phyloP scores from a whole-genome alignment of 208 protist genomes.

The Endotrypanum monterogeii region DNA sequence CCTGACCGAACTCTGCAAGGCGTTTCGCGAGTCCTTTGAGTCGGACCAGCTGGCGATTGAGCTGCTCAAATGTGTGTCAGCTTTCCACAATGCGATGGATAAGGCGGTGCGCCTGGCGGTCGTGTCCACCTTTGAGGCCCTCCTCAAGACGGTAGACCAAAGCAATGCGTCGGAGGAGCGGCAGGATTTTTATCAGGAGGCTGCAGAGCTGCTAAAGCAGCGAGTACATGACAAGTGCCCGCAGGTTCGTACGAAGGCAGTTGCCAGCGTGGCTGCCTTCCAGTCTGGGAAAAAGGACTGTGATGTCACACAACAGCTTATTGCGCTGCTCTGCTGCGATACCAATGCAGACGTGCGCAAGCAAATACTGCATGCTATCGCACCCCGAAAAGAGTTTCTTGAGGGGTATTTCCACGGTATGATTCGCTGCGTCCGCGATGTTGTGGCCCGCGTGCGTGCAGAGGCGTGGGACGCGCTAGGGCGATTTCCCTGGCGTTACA shows the following conservation, averaged over 20 bases:
- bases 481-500: slow-evolving; percentile 84
- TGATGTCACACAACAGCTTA: slow-evolving; percentile 88
- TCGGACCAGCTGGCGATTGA: slow-evolving; percentile 66
- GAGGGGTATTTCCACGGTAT: slow-evolving; percentile 90
- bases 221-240: slow-evolving; percentile 80
- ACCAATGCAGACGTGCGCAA: slow-evolving; percentile 78
- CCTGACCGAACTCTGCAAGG: slow-evolving; percentile 60
- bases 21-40: slow-evolving; percentile 55
- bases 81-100: slow-evolving; percentile 86
- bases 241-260: slow-evolving; percentile 67
- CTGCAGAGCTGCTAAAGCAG: slow-evolving; percentile 79
- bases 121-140: slow-evolving; percentile 62
- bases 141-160: slow-evolving; percentile 83
- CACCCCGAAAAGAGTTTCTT: slow-evolving; percentile 82
- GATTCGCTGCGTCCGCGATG: slow-evolving; percentile 72
- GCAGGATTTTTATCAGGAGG: slow-evolving; percentile 84
- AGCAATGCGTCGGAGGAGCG: slow-evolving; percentile 74
- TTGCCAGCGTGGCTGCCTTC: slow-evolving; percentile 71
- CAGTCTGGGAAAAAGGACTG: slow-evolving; percentile 84
- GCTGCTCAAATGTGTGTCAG: slow-evolving; percentile 52
- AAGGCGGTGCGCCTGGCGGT: slow-evolving; percentile 81
- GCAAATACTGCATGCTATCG: slow-evolving; percentile 72
- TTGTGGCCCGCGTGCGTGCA: slow-evolving; percentile 75
- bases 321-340: slow-evolving; percentile 83
- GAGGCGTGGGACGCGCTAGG: slow-evolving; percentile 87